phyloP scores from a whole-genome alignment of 2,329 filamentous ascomycete genomes.

The Rosellinia necatrix region DNA sequence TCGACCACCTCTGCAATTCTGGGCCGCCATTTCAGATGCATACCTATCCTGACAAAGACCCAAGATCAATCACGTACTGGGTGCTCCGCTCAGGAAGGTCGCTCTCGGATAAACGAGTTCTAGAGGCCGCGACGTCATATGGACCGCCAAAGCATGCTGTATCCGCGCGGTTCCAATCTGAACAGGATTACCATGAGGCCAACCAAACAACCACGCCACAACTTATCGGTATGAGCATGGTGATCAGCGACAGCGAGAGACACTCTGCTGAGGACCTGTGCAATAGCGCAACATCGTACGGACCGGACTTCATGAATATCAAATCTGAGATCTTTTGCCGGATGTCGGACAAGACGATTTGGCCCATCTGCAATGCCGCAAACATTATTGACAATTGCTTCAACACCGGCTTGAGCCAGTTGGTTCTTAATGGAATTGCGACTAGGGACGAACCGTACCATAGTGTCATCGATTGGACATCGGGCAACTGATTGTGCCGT shows the following conservation, averaged over 20 bases:
- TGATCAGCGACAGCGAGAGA: slow-evolving; percentile 25
- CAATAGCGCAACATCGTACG: slow-evolving; percentile 27
- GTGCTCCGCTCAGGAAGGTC: slow-evolving; percentile 15
- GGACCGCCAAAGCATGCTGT: slow-evolving; percentile 14
- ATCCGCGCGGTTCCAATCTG: slow-evolving; percentile 25
- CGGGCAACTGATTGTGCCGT: too few relatives aligned
- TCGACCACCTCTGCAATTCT: slow-evolving; percentile 30
- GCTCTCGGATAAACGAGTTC: neutral
- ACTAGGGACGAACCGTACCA: slow-evolving; percentile 26
- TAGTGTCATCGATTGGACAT: slow-evolving; percentile 30
- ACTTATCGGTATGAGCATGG: slow-evolving; percentile 21
- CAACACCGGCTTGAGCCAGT: slow-evolving; percentile 19
- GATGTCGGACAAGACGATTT: slow-evolving; percentile 37
- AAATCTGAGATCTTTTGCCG: slow-evolving; percentile 35
- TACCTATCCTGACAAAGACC: slow-evolving; percentile 28
- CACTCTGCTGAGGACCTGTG: slow-evolving; percentile 34
- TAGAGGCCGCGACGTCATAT: neutral
- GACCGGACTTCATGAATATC: slow-evolving; percentile 36
- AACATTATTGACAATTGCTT: slow-evolving; percentile 28
- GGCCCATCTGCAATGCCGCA: slow-evolving; percentile 26
- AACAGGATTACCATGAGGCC: neutral
- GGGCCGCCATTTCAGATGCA: slow-evolving; percentile 29
- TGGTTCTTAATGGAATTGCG: slow-evolving; percentile 28
- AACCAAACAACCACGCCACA: neutral
- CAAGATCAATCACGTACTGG: slow-evolving; percentile 25